Evolutionary conservation across 2,329 filamentous ascomycete genomes (phyloP).

Genomic region (Pseudocercospora cruenta): DNA sequence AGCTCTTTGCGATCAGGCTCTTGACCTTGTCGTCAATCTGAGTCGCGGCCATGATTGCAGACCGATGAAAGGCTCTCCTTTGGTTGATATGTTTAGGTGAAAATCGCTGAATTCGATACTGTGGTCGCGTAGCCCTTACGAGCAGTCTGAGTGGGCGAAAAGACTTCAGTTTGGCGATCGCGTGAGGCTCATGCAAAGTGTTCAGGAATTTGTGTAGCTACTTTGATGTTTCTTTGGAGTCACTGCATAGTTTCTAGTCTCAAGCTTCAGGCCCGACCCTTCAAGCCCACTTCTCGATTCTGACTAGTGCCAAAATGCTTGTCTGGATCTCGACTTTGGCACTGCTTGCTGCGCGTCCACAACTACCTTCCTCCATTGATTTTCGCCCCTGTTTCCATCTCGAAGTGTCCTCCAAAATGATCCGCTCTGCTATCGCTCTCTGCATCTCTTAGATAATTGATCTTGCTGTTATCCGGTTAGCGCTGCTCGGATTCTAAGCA

Average conservation of each 20-base stretch:
- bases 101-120: not conserved
- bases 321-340: not conserved
- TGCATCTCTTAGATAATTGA: too few relatives aligned
- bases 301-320: not conserved
- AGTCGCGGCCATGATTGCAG: constrained; percentile 36
- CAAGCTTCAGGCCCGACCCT: not conserved
- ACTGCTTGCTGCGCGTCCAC: too few relatives aligned
- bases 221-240: constrained; percentile 5
- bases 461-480: too few relatives aligned
- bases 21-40: constrained; percentile 39
- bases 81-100: not conserved
- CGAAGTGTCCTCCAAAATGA: not conserved
- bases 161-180: constrained; percentile 34
- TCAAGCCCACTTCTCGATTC: not conserved
- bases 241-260: not conserved
- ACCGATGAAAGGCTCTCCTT: not conserved
- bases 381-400: not conserved
- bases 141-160: constrained; percentile 27
- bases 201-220: not conserved
- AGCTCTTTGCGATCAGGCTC: constrained; percentile 40
- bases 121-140: constrained; percentile 24
- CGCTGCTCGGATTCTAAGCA: not conserved
- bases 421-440: not conserved
- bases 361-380: not conserved
- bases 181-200: not conserved